Evolutionary conservation across 2,329 filamentous ascomycete genomes (phyloP).

Genomic region (Arthroderma sp.): DNA sequence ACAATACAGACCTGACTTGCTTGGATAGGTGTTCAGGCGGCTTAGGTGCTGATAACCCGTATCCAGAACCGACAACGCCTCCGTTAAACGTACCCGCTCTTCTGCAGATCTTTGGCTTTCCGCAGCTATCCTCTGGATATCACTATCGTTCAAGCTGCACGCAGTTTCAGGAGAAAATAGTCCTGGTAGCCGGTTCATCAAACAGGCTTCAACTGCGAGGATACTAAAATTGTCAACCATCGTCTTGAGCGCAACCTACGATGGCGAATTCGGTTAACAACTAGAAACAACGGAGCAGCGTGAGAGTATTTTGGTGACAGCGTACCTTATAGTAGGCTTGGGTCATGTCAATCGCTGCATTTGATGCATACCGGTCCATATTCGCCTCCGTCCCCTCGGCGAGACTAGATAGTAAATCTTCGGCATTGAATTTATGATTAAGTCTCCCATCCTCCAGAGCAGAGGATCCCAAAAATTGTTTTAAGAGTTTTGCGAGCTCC

Average conservation of each 20-base stretch:
- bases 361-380: conserved; percentile 29
- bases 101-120: conserved; percentile 8
- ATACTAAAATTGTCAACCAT: conserved; percentile 32
- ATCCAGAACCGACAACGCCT: conserved; percentile 5
- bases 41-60: conserved; percentile 6
- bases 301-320: too few species aligned
- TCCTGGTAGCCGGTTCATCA: conserved; percentile 7
- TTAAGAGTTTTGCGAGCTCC: neutral
- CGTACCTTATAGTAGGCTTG: conserved; percentile 32
- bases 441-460: too few species aligned
- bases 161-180: conserved; percentile 10
- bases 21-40: neutral
- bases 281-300: neutral
- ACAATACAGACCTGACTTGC: neutral
- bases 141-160: conserved; percentile 5
- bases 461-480: neutral
- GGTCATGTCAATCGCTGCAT: conserved; percentile 31
- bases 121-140: conserved; percentile 7
- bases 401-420: neutral
- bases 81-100: conserved; percentile 5
- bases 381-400: conserved; percentile 13
- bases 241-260: conserved; percentile 31
- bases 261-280: neutral
- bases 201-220: conserved; percentile 26
- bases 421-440: neutral